Percentiles rank a stretch among this genome's conserved stretches.
Conservation (phyloP, 331 rosid species). For the Rhamnella rubrinervis region DNA sequence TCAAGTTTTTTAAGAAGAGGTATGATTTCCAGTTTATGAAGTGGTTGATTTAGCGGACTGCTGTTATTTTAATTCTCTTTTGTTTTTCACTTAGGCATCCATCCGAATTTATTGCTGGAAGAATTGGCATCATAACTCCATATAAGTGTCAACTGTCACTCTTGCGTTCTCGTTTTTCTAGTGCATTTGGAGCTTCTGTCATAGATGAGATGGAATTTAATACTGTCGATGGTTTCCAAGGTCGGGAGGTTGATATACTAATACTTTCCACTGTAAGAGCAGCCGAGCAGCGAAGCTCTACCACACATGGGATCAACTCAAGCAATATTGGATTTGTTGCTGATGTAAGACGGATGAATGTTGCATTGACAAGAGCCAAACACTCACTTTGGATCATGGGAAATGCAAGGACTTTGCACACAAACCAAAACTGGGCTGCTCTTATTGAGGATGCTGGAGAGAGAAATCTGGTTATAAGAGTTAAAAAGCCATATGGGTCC, state of each 20-base stretch:
- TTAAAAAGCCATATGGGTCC: conserved; percentile 62
- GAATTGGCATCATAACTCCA: conserved; percentile 90
- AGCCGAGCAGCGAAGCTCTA: conserved; percentile 33
- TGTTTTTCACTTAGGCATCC: conserved; percentile 55
- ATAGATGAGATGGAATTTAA: conserved; percentile 69
- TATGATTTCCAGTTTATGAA: conserved; percentile 21
- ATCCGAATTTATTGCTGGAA: conserved; percentile 67
- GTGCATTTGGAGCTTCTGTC: conserved; percentile 70
- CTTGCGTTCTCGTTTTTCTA: conserved; percentile 71
- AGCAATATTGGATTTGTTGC: conserved; percentile 92
- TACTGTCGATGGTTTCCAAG: conserved; percentile 98
- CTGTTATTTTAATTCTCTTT: conserved; percentile 13
- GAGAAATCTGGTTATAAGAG: conserved; percentile 58
- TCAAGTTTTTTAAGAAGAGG: conserved; percentile 76
- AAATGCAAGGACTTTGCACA: conserved; percentile 81
- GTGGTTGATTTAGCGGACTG: conserved; percentile 16
- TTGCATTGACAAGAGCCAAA: conserved; percentile 93
- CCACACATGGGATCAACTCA: conserved; percentile 44
- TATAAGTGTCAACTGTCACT: conserved; percentile 85
- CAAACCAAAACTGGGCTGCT: conserved; percentile 80
- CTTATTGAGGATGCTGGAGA: conserved; percentile 77
- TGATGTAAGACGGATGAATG: conserved; percentile 99
- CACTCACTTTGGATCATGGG: conserved; percentile 92
- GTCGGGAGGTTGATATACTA: conserved; percentile 93
- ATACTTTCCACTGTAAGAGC: conserved; percentile 95